These are phyloP conservation scores for Epipyxis sp. DNA, from an alignment of 108 stramenopile species.

Conservation along the genomic window DNA sequence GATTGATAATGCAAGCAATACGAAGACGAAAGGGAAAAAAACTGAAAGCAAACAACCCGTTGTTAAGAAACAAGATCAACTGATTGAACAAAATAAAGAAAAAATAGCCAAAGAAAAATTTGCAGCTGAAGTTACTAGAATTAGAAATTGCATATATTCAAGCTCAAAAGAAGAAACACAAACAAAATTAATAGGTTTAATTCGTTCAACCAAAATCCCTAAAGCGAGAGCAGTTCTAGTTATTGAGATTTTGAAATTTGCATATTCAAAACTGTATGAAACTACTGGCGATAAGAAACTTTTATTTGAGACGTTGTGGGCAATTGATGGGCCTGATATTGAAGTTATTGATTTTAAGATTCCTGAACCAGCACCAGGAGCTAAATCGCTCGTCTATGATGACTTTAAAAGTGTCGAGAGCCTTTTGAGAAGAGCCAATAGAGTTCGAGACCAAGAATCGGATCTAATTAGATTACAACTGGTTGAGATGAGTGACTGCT, in stretches of 20 bases:
- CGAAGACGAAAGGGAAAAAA: background rate
- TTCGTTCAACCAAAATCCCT: background rate
- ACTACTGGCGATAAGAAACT: background rate
- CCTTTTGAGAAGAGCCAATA: background rate
- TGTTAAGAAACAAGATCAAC: background rate
- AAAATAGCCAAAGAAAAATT: background rate
- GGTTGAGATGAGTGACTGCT: constrained; percentile 89
- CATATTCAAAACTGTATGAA: background rate
- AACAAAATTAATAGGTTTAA: background rate
- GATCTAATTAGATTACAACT: constrained; percentile 69
- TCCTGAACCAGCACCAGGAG: background rate
- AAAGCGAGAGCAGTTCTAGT: background rate
- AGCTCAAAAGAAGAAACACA: background rate
- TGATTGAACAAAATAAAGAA: background rate
- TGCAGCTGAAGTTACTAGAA: background rate
- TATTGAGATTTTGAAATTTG: background rate
- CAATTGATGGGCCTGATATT: background rate
- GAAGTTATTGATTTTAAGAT: background rate
- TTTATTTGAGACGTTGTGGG: background rate
- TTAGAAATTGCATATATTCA: background rate
- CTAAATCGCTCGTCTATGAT: background rate
- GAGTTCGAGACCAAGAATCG: background rate
- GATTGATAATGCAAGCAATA: no score
- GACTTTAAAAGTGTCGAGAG: background rate
- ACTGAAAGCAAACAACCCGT: background rate